phyloP scores from a whole-genome alignment of 2,329 filamentous ascomycete species.

The Lasiodiplodia sp. region DNA sequence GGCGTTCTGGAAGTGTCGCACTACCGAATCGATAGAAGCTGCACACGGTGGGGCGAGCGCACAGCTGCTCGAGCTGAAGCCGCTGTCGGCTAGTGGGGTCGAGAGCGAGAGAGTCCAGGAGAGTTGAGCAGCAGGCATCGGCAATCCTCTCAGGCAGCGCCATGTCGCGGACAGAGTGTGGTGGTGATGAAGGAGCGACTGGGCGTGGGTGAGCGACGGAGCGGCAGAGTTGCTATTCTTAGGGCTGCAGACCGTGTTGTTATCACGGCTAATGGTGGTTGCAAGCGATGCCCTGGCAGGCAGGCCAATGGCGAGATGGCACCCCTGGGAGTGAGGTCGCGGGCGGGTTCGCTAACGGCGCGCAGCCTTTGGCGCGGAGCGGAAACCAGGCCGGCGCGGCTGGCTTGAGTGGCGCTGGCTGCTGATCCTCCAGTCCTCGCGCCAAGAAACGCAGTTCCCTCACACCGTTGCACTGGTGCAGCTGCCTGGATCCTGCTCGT shows the following conservation, averaged over 20 bases:
- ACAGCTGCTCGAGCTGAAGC: slow-evolving; percentile 6
- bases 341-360: slow-evolving; percentile 1
- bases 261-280: slow-evolving; percentile 22
- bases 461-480: slow-evolving; percentile 10
- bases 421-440: slow-evolving; percentile 4
- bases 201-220: not conserved
- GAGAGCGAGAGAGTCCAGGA: not conserved
- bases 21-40: slow-evolving; percentile 10
- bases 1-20: slow-evolving; percentile 20
- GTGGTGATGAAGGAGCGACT: slow-evolving; percentile 9
- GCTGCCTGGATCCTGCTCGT: not conserved
- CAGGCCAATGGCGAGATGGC: not conserved
- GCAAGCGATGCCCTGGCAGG: slow-evolving; percentile 20
- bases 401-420: not conserved
- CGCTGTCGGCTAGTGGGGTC: not conserved
- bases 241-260: slow-evolving; percentile 22
- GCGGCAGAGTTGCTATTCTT: slow-evolving; percentile 21
- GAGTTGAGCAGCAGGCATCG: not conserved
- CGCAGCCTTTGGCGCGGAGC: not conserved
- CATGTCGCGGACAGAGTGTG: slow-evolving; percentile 17
- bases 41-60: not conserved
- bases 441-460: slow-evolving; percentile 8
- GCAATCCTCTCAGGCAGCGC: slow-evolving; percentile 3
- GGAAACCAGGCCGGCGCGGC: not conserved
- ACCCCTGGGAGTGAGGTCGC: slow-evolving; percentile 7